Evolutionary conservation across 1,284 basidiomycete species (phyloP).

Genomic region (Xerocomus alliaceus): DNA sequence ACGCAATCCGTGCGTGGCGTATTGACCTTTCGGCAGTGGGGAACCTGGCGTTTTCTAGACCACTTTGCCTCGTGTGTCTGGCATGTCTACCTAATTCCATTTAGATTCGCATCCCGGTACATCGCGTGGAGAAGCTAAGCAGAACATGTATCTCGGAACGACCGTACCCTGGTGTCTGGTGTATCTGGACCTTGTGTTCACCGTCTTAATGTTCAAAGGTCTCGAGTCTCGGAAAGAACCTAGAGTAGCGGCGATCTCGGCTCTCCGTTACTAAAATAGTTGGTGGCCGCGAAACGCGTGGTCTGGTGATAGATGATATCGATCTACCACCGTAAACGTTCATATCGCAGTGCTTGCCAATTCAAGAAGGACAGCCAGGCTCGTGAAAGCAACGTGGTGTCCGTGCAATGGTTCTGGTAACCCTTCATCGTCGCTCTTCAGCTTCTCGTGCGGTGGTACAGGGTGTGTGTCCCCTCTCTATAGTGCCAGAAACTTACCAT

Average conservation of each 20-base stretch:
- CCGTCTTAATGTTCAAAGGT: no score
- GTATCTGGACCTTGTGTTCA: neutral
- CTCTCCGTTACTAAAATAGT: conserved; percentile 14
- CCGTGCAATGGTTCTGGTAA: conserved; percentile 14
- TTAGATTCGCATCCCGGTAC: neutral
- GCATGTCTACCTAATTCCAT: no score
- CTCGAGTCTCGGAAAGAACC: neutral
- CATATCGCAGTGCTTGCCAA: conserved; percentile 28
- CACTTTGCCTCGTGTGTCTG: neutral
- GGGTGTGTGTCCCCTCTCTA: conserved; percentile 8
- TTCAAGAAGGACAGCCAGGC: conserved; percentile 27
- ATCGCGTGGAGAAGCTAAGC: neutral
- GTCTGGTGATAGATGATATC: conserved; percentile 24
- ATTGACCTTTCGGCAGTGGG: no score
- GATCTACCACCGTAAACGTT: conserved; percentile 21
- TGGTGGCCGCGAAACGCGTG: conserved; percentile 5
- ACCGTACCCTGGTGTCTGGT: neutral
- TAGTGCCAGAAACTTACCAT: neutral
- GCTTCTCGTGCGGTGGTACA: conserved; percentile 1
- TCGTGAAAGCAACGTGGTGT: conserved; percentile 34
- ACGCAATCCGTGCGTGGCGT: no score
- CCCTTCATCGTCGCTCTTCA: conserved; percentile 11
- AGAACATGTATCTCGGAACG: neutral
- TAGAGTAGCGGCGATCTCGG: conserved; percentile 1
- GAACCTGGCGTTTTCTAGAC: neutral